Evolutionary conservation across 345 rosid species (phyloP).

Genomic region (Stellera chamaejasme): DNA sequence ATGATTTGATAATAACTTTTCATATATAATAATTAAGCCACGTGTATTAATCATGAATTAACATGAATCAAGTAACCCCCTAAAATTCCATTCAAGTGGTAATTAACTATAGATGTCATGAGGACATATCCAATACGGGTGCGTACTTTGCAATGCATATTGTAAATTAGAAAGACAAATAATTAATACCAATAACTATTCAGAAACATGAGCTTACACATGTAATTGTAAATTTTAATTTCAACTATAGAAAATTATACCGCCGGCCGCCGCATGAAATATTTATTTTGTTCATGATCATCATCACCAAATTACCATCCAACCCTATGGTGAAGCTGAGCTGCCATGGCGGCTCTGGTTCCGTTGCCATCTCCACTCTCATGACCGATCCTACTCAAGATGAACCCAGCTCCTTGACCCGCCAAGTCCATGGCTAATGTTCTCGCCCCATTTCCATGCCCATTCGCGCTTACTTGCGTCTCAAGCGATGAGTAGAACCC

Average conservation of each 20-base stretch:
- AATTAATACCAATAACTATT: background rate
- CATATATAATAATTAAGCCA: too few species aligned
- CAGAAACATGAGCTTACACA: background rate
- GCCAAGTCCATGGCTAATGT: slow-evolving; percentile 12
- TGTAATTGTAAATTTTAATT: background rate
- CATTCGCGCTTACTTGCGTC: slow-evolving; percentile 8
- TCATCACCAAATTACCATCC: slow-evolving; percentile 20
- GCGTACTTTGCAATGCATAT: background rate
- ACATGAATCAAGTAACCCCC: too few species aligned
- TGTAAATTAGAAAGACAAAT: background rate
- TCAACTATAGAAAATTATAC: background rate
- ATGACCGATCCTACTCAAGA: slow-evolving; percentile 11
- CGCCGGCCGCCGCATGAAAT: background rate
- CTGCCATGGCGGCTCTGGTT: slow-evolving; percentile 14
- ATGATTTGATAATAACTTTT: too few species aligned
- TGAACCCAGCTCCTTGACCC: slow-evolving; percentile 9
- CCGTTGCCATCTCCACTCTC: slow-evolving; percentile 18
- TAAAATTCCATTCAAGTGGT: too few species aligned
- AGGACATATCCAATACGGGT: too few species aligned
- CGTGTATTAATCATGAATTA: too few species aligned
- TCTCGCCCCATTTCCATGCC: slow-evolving; percentile 8
- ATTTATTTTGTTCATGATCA: slow-evolving; percentile 1
- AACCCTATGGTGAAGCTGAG: slow-evolving; percentile 23
- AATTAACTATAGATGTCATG: too few species aligned
- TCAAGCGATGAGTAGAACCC: slow-evolving; percentile 27